phyloP scores from a whole-genome alignment of 2,329 filamentous ascomycete species.

The Aspergillus ochraceoroseus region DNA sequence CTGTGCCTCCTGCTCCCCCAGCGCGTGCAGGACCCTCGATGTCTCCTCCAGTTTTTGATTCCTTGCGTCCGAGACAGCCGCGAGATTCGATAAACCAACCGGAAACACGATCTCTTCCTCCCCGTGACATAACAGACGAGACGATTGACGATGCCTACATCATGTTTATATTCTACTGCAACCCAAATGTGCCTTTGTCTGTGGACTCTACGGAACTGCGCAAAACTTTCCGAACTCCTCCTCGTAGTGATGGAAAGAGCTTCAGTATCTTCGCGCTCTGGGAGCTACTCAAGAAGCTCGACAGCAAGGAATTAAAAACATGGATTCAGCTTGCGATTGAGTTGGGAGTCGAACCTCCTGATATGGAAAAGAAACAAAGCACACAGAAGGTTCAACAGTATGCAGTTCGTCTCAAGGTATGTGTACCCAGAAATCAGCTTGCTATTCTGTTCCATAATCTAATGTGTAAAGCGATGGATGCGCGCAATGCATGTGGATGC shows the following conservation, averaged over 20 bases:
- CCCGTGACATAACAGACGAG: constrained; percentile 61
- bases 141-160: constrained; percentile 80
- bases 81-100: constrained; percentile 37
- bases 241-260: constrained; percentile 79
- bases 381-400: constrained; percentile 94
- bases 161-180: constrained; percentile 82
- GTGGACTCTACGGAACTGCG: constrained; percentile 66
- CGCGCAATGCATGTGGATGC: constrained; percentile 92
- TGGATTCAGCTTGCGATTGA: constrained; percentile 85
- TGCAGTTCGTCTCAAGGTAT: constrained; percentile 80
- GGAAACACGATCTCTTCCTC: constrained; percentile 56
- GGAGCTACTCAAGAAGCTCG: constrained; percentile 71
- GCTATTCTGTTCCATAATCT: neutral
- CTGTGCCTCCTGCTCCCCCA: constrained; percentile 24
- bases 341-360: constrained; percentile 82
- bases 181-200: constrained; percentile 68
- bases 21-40: constrained; percentile 37
- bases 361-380: constrained; percentile 76
- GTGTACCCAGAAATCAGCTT: neutral
- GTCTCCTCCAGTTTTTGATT: constrained; percentile 38
- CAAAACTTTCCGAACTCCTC: constrained; percentile 71
- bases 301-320: constrained; percentile 79
- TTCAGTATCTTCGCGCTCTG: constrained; percentile 76
- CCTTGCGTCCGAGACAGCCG: constrained; percentile 27
- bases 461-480: constrained; percentile 73